Evolutionary conservation across 805 yeast species (phyloP).

Genomic region (Isabelozyma pseudorhagii): DNA sequence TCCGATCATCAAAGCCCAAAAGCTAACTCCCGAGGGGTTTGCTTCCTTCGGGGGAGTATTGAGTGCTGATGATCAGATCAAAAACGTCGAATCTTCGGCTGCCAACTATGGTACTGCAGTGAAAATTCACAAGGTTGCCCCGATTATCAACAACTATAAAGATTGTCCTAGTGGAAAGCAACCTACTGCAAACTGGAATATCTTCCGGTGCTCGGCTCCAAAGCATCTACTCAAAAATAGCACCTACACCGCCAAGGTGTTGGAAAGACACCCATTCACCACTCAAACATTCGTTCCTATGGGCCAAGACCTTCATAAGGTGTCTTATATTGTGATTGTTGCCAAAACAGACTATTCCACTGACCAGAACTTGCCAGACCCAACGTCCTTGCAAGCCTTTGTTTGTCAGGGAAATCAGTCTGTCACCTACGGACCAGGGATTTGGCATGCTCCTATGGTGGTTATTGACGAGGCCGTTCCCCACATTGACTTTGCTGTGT

Average conservation of each 20-base stretch:
- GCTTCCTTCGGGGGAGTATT: slow-evolving; percentile 71
- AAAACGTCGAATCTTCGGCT: slow-evolving; percentile 35
- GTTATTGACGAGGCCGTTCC: slow-evolving; percentile 58
- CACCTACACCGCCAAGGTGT: slow-evolving; percentile 56
- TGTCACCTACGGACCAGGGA: slow-evolving; percentile 79
- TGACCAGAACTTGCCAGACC: slow-evolving; percentile 55
- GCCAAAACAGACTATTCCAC: slow-evolving; percentile 49
- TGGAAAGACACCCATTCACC: slow-evolving; percentile 86
- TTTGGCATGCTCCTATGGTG: slow-evolving; percentile 98
- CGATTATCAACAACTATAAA: slow-evolving; percentile 52
- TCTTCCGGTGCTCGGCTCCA: slow-evolving; percentile 80
- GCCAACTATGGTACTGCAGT: slow-evolving; percentile 96
- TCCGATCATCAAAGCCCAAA: slow-evolving; percentile 43
- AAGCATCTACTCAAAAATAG: slow-evolving; percentile 45
- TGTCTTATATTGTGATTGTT: slow-evolving; percentile 76
- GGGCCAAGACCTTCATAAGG: slow-evolving; percentile 53
- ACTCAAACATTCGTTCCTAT: slow-evolving; percentile 92
- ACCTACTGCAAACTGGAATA: slow-evolving; percentile 72
- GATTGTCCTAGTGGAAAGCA: slow-evolving; percentile 43
- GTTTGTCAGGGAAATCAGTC: slow-evolving; percentile 80
- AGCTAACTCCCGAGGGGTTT: slow-evolving; percentile 65
- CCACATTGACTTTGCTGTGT: slow-evolving; percentile 75
- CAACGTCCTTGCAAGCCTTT: slow-evolving; percentile 61
- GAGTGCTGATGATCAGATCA: slow-evolving; percentile 72
- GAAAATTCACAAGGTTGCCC: slow-evolving; percentile 71